Percentiles rank a stretch among this genome's conserved stretches.
Conservation (phyloP, 306 rosid genomes). For the Prunus mongolica region DNA sequence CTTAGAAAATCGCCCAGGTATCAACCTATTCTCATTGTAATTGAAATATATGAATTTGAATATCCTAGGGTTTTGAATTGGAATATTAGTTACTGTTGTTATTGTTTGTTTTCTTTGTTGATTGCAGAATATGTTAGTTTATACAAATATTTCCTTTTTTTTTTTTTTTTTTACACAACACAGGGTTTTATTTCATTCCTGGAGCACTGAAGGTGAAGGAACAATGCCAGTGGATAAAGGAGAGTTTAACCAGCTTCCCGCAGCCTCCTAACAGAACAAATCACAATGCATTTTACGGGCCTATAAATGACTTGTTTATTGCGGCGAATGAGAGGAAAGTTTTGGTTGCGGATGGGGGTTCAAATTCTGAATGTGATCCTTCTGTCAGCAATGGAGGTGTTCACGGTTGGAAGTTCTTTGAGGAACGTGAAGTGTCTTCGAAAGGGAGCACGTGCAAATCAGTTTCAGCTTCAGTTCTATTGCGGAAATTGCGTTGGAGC, state of each 20-base stretch:
- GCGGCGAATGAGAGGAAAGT: slow-evolving; percentile 64
- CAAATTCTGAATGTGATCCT: slow-evolving; percentile 24
- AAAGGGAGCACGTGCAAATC: slow-evolving; percentile 45
- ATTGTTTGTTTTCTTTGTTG: too few species aligned
- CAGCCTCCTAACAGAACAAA: slow-evolving; percentile 95
- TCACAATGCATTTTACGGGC: slow-evolving; percentile 85
- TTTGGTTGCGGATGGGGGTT: slow-evolving; percentile 36
- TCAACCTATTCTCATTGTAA: not conserved
- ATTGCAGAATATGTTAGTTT: not conserved
- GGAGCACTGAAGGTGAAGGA: slow-evolving; percentile 59
- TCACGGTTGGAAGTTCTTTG: slow-evolving; percentile 46
- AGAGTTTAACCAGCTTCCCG: slow-evolving; percentile 70
- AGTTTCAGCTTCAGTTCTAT: slow-evolving; percentile 50
- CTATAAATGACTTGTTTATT: slow-evolving; percentile 44
- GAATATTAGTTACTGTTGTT: too few species aligned
- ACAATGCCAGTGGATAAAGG: slow-evolving; percentile 71
- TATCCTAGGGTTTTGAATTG: too few species aligned
- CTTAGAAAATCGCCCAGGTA: slow-evolving; percentile 76
- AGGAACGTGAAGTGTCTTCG: slow-evolving; percentile 34
- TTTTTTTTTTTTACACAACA: not conserved
- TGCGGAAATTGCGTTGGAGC: slow-evolving; percentile 92
- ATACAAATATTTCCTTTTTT: not conserved
- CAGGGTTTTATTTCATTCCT: slow-evolving; percentile 86
- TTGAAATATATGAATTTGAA: too few species aligned
- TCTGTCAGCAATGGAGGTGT: slow-evolving; percentile 20